Percentiles rank a stretch among this genome's conserved stretches.
phyloP scores from a whole-genome alignment of 2,329 filamentous ascomycete species.

The Pseudopyricularia cyperi region DNA sequence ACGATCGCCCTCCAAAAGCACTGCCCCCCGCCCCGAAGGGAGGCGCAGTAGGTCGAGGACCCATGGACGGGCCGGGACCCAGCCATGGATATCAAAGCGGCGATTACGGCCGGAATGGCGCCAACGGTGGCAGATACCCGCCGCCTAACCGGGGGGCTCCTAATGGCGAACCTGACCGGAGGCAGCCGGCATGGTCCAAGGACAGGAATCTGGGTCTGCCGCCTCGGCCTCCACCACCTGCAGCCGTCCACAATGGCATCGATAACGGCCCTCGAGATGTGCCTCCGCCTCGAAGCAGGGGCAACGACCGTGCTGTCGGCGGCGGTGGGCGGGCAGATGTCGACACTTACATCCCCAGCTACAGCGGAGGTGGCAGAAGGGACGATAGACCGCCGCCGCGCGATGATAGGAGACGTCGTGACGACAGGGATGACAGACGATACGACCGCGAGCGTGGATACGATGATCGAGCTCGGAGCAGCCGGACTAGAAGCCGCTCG shows the following conservation, averaged over 20 bases:
- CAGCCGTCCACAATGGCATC: constrained; percentile 22
- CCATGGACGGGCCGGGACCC: constrained; percentile 31
- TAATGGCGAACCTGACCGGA: constrained; percentile 12
- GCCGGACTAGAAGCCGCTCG: constrained; percentile 31
- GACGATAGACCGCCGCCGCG: constrained; percentile 10
- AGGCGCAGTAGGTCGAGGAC: constrained; percentile 72
- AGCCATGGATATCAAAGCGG: constrained; percentile 39
- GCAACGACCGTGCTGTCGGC: constrained; percentile 12
- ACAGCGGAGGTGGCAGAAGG: constrained; percentile 17
- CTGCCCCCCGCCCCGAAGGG: constrained; percentile 85
- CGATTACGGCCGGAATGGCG: constrained; percentile 35
- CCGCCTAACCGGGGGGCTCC: constrained; percentile 22
- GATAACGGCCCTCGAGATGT: constrained; percentile 16
- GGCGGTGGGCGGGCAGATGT: constrained; percentile 17
- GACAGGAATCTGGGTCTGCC: constrained; percentile 32
- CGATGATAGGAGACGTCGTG: constrained; percentile 24
- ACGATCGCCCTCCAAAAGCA: constrained; percentile 63
- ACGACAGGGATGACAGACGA: constrained; percentile 25
- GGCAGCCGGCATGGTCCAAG: constrained; percentile 41
- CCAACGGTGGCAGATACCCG: constrained; percentile 31
- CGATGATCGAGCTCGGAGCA: constrained; percentile 22
- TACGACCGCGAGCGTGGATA: constrained; percentile 18
- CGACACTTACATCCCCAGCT: constrained; percentile 38
- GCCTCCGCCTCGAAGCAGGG: constrained; percentile 13
- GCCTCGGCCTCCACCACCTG: constrained; percentile 35